These are phyloP conservation scores for Fusarium xyrophilum DNA, from an alignment of 2,329 filamentous ascomycete species.

Conservation along the genomic window DNA sequence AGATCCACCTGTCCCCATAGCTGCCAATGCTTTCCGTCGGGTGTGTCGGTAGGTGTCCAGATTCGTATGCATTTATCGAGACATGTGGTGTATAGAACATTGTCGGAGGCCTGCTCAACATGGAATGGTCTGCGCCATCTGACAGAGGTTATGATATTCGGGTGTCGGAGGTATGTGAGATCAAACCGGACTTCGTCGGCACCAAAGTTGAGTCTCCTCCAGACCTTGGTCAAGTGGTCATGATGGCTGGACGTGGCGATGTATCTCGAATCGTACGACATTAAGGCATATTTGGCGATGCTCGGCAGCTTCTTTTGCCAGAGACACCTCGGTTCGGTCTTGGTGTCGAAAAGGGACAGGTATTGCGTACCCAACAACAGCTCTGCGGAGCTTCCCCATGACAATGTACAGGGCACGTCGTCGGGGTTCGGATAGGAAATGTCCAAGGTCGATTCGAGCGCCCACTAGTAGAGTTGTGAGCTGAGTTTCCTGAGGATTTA, in stretches of 20 bases:
- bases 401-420: conserved; percentile 62
- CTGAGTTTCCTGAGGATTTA: conserved; percentile 2
- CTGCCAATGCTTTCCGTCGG: conserved; percentile 74
- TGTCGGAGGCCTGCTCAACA: conserved; percentile 78
- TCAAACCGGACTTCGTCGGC: conserved; percentile 86
- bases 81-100: conserved; percentile 89
- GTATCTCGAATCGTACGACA: conserved; percentile 87
- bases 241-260: conserved; percentile 81
- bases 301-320: conserved; percentile 81
- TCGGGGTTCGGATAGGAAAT: conserved; percentile 43
- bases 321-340: conserved; percentile 59
- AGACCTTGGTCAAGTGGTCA: conserved; percentile 89
- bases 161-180: conserved; percentile 88
- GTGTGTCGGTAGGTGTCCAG: conserved; percentile 80
- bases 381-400: conserved; percentile 88
- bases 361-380: conserved; percentile 76
- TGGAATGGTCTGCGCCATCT: conserved; percentile 86
- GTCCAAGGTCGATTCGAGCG: conserved; percentile 67
- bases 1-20: conserved; percentile 85
- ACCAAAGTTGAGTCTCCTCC: conserved; percentile 86
- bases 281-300: conserved; percentile 73
- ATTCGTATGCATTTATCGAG: conserved; percentile 80
- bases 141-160: conserved; percentile 77
- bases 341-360: conserved; percentile 71
- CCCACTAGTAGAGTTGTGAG: conserved; percentile 58